Conservation (phyloP, 2,329 filamentous ascomycete genomes). For the Alternaria sp. region DNA sequence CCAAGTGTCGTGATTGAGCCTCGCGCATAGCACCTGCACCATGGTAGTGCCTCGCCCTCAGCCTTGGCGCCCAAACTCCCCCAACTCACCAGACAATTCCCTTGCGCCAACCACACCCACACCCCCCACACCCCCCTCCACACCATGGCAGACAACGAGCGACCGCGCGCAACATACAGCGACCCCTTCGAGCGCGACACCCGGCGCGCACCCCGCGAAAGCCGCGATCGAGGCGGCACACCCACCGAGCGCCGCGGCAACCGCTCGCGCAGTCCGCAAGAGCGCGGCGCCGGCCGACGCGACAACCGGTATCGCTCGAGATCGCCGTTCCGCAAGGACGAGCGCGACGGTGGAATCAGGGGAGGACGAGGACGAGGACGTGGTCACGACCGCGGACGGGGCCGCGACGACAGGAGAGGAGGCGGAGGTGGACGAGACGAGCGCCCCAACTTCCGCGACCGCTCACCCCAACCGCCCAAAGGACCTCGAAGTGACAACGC, state of each 20-base stretch:
- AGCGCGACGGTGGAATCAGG: slow-evolving; percentile 24
- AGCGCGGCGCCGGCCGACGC: slow-evolving; percentile 30
- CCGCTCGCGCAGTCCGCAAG: slow-evolving; percentile 43
- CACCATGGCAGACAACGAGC: slow-evolving; percentile 34
- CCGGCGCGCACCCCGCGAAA: slow-evolving; percentile 26
- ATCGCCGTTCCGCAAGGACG: slow-evolving; percentile 33
- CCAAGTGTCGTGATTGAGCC: not conserved
- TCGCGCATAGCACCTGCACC: not conserved
- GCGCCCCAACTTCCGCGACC: slow-evolving; percentile 11
- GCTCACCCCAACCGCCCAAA: slow-evolving; percentile 32
- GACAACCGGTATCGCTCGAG: slow-evolving; percentile 37
- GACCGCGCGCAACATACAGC: slow-evolving; percentile 27
- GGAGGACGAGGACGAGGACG: slow-evolving; percentile 14
- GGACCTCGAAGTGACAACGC: slow-evolving; percentile 28
- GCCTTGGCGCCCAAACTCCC: slow-evolving; percentile 14
- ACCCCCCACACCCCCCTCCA: slow-evolving; percentile 3
- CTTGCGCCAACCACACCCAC: slow-evolving; percentile 5
- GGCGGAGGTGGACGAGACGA: slow-evolving; percentile 14
- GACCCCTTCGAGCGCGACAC: slow-evolving; percentile 23
- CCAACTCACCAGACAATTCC: not conserved
- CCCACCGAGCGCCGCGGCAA: slow-evolving; percentile 35
- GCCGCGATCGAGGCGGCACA: slow-evolving; percentile 28
- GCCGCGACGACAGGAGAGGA: slow-evolving; percentile 19
- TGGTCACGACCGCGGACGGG: slow-evolving; percentile 15
- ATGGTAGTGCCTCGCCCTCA: not conserved